Conservation (phyloP, 495 filamentous ascomycete species). For the Thozetella sp. region DNA sequence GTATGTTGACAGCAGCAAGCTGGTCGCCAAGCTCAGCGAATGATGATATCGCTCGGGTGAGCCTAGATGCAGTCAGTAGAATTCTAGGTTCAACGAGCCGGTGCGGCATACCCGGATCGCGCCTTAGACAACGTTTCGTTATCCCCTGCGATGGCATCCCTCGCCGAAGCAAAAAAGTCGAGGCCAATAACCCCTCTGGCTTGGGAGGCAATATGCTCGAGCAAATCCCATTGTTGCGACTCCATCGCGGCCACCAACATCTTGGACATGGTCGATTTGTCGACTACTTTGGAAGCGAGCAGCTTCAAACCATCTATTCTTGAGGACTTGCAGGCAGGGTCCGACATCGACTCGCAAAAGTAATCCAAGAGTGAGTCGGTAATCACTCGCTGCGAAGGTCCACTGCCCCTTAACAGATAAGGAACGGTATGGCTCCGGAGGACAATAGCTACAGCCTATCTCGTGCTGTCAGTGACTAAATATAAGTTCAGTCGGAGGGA, state of each 20-base stretch:
- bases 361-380: not conserved
- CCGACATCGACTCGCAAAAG: not conserved
- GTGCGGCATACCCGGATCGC: not conserved
- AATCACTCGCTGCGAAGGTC: too few species aligned
- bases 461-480: not conserved
- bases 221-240: not conserved
- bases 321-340: not conserved
- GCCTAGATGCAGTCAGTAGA: not conserved
- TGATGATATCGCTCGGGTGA: not conserved
- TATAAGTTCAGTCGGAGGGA: not conserved
- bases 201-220: not conserved
- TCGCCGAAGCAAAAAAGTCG: not conserved
- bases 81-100: not conserved
- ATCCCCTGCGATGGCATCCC: not conserved
- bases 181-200: not conserved
- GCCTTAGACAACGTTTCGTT: not conserved
- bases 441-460: conserved; percentile 16
- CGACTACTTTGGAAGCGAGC: not conserved
- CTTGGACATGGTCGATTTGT: not conserved
- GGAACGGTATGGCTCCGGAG: too few species aligned
- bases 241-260: not conserved
- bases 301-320: not conserved
- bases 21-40: not conserved
- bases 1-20: not conserved
- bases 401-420: too few species aligned